Percentiles rank a stretch among this genome's conserved stretches.
Conservation (phyloP, 1,284 basidiomycete genomes). For the Pseudozyma sp. region DNA sequence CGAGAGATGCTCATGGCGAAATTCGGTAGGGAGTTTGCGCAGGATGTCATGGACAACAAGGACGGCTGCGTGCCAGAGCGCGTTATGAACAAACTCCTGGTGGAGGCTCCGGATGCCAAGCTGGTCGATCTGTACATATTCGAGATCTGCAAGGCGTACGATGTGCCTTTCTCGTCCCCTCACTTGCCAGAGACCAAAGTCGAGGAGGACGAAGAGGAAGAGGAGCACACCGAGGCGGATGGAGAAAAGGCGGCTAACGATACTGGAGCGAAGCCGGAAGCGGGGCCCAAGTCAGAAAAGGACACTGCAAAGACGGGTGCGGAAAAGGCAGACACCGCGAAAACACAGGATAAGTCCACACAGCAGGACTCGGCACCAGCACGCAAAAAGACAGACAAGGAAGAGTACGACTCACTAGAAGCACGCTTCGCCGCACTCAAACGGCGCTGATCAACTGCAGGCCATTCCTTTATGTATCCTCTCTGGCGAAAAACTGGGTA, state of each 20-base stretch:
- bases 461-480: neutral
- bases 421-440: constrained; percentile 54
- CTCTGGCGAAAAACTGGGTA: constrained; percentile 4
- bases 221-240: constrained; percentile 8
- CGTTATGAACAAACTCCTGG: constrained; percentile 78
- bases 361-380: constrained; percentile 18
- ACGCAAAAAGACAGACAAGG: constrained; percentile 31
- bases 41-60: constrained; percentile 83
- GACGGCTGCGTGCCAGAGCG: constrained; percentile 82
- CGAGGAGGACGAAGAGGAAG: constrained; percentile 9
- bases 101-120: constrained; percentile 78
- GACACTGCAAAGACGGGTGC: neutral
- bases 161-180: constrained; percentile 49
- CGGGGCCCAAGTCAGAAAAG: constrained; percentile 12
- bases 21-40: constrained; percentile 84
- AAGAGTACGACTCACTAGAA: constrained; percentile 47
- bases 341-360: constrained; percentile 17
- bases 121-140: constrained; percentile 77
- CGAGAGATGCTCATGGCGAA: constrained; percentile 95
- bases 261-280: neutral
- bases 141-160: constrained; percentile 62
- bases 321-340: constrained; percentile 8
- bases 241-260: constrained; percentile 9
- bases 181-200: constrained; percentile 38
- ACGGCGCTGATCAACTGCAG: constrained; percentile 10